Conservation (phyloP, 2,329 filamentous ascomycete species). For the Diplodia scrobiculata region DNA sequence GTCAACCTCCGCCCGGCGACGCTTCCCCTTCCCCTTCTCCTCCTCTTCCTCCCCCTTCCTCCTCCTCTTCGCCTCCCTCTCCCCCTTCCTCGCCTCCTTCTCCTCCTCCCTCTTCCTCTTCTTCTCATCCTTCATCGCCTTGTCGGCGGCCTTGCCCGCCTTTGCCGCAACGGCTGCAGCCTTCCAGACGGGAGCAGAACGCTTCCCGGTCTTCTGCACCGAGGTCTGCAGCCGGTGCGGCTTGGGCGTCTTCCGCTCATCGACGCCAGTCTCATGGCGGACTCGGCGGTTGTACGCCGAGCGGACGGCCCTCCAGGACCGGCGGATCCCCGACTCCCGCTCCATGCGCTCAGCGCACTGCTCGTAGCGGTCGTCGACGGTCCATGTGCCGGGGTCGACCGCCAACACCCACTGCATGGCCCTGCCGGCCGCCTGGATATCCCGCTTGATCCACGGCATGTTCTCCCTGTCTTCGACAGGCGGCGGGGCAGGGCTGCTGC, state of each 20-base stretch:
- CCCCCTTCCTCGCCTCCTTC: not conserved
- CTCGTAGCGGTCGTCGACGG: not conserved
- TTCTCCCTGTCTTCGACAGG: not conserved
- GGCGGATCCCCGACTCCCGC: not conserved
- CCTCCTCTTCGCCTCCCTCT: not conserved
- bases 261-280: slow-evolving; percentile 7
- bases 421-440: slow-evolving; percentile 1
- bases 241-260: slow-evolving; percentile 27
- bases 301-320: slow-evolving; percentile 2
- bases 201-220: not conserved
- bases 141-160: slow-evolving; percentile 2
- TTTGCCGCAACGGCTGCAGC: not conserved
- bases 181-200: not conserved
- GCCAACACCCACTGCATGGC: slow-evolving; percentile 10
- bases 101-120: not conserved
- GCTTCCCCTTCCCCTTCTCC: not conserved
- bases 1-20: not conserved
- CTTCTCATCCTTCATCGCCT: not conserved
- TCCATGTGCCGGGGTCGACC: not conserved
- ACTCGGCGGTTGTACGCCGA: slow-evolving; percentile 22
- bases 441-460: not conserved
- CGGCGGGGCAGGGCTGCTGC: not conserved
- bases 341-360: not conserved
- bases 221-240: slow-evolving; percentile 14
- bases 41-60: not conserved